Evolutionary conservation across 495 filamentous ascomycete species (phyloP).

Genomic region (Wilcoxina mikolae): DNA sequence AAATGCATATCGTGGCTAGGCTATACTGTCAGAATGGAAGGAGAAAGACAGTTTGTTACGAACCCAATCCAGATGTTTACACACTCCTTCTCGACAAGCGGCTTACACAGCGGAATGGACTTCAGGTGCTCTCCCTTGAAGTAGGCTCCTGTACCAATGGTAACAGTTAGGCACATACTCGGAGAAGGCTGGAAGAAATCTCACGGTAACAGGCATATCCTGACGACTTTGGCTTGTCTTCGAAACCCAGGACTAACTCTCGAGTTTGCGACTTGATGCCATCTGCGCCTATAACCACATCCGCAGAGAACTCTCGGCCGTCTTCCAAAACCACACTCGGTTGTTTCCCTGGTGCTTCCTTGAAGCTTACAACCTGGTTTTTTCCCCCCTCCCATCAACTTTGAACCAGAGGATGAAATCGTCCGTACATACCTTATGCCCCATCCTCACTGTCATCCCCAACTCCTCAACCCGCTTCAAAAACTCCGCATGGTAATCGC

Average conservation of each 20-base stretch:
- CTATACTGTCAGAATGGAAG: neutral
- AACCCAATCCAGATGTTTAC: constrained; percentile 36
- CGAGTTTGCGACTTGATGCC: constrained; percentile 41
- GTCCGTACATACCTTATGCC: constrained; percentile 15
- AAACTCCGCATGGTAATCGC: constrained; percentile 40
- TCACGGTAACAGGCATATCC: constrained; percentile 36
- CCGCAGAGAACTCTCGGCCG: constrained; percentile 31
- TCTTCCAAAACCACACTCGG: constrained; percentile 22
- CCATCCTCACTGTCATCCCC: constrained; percentile 38
- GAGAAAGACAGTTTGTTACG: too few relatives aligned
- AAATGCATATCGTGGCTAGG: constrained; percentile 25
- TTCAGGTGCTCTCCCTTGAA: constrained; percentile 33
- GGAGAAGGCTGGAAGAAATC: too few relatives aligned
- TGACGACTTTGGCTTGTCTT: constrained; percentile 38
- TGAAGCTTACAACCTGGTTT: constrained; percentile 12
- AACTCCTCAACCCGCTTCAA: constrained; percentile 36
- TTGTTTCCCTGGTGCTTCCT: neutral
- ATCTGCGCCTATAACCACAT: constrained; percentile 46
- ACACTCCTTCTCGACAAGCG: constrained; percentile 42
- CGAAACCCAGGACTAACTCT: constrained; percentile 35
- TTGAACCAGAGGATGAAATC: constrained; percentile 31
- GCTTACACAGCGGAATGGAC: constrained; percentile 46
- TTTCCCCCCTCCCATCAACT: too few relatives aligned
- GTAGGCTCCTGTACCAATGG: too few relatives aligned
- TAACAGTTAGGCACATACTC: too few relatives aligned